Evolutionary conservation across 2,329 filamentous ascomycete species (phyloP).

Genomic region (Ceratocystis cubensis): DNA sequence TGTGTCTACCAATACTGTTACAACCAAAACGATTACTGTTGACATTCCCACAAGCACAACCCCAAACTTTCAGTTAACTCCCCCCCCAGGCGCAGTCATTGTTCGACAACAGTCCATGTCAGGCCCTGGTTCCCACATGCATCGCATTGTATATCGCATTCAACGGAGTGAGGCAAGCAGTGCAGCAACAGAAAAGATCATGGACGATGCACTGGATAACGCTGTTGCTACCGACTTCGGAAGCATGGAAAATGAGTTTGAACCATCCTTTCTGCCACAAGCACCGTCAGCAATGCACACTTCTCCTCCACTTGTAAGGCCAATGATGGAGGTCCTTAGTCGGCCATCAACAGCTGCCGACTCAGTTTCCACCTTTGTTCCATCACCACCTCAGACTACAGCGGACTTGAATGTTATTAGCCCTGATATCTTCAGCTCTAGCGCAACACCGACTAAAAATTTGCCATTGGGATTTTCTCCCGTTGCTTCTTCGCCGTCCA

Average conservation of each 20-base stretch:
- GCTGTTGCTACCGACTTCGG: not conserved
- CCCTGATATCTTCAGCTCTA: not conserved
- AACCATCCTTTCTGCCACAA: constrained; percentile 10
- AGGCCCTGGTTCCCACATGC: constrained; percentile 22
- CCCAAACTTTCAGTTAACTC: constrained; percentile 34
- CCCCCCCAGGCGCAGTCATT: constrained; percentile 47
- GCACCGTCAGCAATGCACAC: not conserved
- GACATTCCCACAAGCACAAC: constrained; percentile 40
- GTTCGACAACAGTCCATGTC: constrained; percentile 35
- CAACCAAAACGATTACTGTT: constrained; percentile 51
- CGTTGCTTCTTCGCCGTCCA: not conserved
- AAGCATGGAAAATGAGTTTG: constrained; percentile 17
- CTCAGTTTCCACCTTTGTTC: constrained; percentile 13
- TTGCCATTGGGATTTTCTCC: not conserved
- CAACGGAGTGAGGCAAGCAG: constrained; percentile 39
- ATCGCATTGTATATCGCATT: constrained; percentile 46
- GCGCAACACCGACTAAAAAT: not conserved
- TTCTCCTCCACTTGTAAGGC: constrained; percentile 10
- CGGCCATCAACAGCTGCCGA: constrained; percentile 6
- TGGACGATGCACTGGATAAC: not conserved
- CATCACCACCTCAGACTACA: not conserved
- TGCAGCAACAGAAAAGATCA: constrained; percentile 30
- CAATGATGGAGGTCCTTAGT: constrained; percentile 15
- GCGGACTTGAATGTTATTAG: not conserved
- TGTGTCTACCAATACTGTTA: constrained; percentile 46